Evolutionary conservation across 169 alveolate genomes (phyloP).

Genomic region (Eimeria brunetti): DNA sequence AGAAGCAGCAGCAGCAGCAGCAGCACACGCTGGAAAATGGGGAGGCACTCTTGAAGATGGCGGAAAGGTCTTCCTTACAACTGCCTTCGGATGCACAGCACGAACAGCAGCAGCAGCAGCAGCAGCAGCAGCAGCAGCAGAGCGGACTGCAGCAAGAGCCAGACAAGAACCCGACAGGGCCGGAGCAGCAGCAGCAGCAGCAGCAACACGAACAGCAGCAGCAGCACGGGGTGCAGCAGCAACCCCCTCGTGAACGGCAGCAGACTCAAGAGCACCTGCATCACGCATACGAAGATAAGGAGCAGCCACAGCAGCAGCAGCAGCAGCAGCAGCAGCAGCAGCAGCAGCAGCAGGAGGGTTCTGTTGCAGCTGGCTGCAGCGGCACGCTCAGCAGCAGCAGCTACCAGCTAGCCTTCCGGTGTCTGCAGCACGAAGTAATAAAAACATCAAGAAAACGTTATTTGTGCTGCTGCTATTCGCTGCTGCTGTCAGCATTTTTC

Average conservation of each 20-base stretch:
- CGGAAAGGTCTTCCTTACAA: neutral
- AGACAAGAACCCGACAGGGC: neutral
- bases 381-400: neutral
- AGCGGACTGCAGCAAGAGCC: conserved; percentile 7
- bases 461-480: conserved; percentile 34
- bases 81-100: neutral
- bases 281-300: neutral
- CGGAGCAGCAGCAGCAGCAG: neutral
- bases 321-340: conserved; percentile 24
- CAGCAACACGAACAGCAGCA: conserved; percentile 9
- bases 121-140: conserved; percentile 9
- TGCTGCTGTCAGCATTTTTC: neutral
- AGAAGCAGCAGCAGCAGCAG: conserved; percentile 14
- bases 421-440: conserved; percentile 21
- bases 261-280: neutral
- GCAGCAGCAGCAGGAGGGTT: neutral
- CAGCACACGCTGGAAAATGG: neutral
- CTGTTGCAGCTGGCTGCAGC: neutral
- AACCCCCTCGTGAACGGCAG: neutral
- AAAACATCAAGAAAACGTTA: neutral
- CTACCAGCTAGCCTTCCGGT: conserved; percentile 1
- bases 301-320: neutral
- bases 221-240: neutral
- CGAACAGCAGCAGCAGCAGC: conserved; percentile 12
- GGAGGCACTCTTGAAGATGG: neutral